Evolutionary conservation across 148 eudicot species (phyloP), one percentile per base, ranked within the genome.

Genomic region (Fagopyrum homotropicum): DNA sequence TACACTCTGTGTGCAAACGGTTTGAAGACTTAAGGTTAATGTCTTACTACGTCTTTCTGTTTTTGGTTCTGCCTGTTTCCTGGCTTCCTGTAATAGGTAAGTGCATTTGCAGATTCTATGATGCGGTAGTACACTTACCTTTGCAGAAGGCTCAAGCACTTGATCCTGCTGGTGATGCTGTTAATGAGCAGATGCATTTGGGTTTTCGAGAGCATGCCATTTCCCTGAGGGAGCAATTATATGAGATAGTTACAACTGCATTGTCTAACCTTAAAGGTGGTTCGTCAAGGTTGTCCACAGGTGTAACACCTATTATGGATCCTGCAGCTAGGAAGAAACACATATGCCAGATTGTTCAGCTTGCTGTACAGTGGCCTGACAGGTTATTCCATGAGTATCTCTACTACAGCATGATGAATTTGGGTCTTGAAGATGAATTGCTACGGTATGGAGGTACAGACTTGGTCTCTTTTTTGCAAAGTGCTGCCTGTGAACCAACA

Each of bases 391-490:
- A 96, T 69, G 89, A 88, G 77, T 86, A 92, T 74, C 84, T 96
- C 44, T 96, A 96, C 75, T 89, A 89, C 73, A 81, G 88, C 43
- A 81, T 96, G 81, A 89, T 96, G 76, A 94, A 90, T 64, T 76
- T 96, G 77, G 99, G 99, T 60, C 92, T 96, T 75, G 98, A 96
- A 78, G 90, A 92, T 80, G 98, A 96, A 76, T 82, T 96, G 71
- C 78, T 96, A 85, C 98, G 90, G 80, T 92, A 83, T 79, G 99
- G 98, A 52, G 99, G 99, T 69, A 90, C 99, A 75, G 99, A 96
- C 80, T 81, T 96, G 84, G 90, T 96, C 76, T 93, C 92, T 14
- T 96, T 92, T 86, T 78, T 96, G 86, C 97, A 88, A 84, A 87
- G 80, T 84, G 90, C 97, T 71, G 89, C 87, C 50, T 88, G 89